Base-by-base conservation (phyloP, 495 filamentous ascomycete species). In the Neurospora sp. region DNA sequence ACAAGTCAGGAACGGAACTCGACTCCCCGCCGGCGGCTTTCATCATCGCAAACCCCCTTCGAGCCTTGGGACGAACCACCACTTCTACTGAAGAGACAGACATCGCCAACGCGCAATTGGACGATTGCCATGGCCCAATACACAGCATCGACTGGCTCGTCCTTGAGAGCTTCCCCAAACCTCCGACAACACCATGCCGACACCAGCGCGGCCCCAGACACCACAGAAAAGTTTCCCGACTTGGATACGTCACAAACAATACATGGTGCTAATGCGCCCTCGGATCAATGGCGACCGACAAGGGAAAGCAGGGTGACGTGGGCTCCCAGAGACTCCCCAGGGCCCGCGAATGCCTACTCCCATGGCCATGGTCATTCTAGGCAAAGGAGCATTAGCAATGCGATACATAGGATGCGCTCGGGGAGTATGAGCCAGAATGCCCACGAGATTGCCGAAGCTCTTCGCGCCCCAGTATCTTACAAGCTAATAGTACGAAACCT, bases 341-440 rank as follows among this genome's bases (percentile, higher is more conserved):
- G 87, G 59, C 41, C 71, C 31, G 69, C 73, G 65, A 75, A 72
- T 40, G 59, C 37, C 8, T 68, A 40, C 7, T 44, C 74, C 14
- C 14, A 45, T 27, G 44, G 69, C n/a, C 70, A 42, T 70, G 80
- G 82, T 74, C 92, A 94, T 79, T 85, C 86, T 8, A 86, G 90
- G 75, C 91, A 93, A 79, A 94, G 92, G 83, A 96, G 93, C 81
- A 86, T 97, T 75, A 90, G 90, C 82, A 93, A 96, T 81, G 92
- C 94, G 70, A 89, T 97, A 75, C 89, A 86, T 71, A 93, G 89
- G 4, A 93, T 97, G 73, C 85, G 93, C 70, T 90, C 86, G 74
- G 92, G 86, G 69, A 98, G 94, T 78, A 90, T 98, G 77, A 93
- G 91, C 83, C 92, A 93, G 76, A 96, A 95, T 79, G 93, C 94